Percentiles rank a stretch among this genome's conserved stretches.
These are phyloP conservation scores for Ophiostoma ips DNA, from an alignment of 2,329 filamentous ascomycete species.

Conservation along the genomic window DNA sequence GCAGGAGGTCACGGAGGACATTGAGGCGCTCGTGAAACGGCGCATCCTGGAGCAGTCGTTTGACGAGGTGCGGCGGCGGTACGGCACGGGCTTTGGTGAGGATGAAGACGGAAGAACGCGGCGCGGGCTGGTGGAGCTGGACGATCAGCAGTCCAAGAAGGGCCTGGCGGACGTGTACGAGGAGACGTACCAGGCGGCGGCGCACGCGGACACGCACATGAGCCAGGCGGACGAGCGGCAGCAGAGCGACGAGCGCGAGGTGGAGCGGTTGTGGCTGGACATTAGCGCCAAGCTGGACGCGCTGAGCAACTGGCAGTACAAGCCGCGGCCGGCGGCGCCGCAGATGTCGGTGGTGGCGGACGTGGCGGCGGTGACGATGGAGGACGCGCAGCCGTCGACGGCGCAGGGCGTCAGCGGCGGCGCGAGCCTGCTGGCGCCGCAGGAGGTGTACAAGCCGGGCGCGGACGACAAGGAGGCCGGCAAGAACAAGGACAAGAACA, in stretches of 20 bases:
- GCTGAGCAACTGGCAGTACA: conserved; percentile 89
- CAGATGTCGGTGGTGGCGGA: conserved; percentile 77
- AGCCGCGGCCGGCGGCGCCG: conserved; percentile 72
- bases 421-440: conserved; percentile 71
- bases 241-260: conserved; percentile 68
- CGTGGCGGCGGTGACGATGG: conserved; percentile 83
- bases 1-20: conserved; percentile 74
- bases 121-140: conserved; percentile 64
- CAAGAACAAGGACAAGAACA: conserved; percentile 5
- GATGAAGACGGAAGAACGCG: conserved; percentile 34
- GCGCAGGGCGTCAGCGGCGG: conserved; percentile 57
- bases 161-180: conserved; percentile 89
- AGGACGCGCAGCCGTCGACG: conserved; percentile 81
- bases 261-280: conserved; percentile 70
- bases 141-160: conserved; percentile 77
- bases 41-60: conserved; percentile 84
- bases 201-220: conserved; percentile 65
- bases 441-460: conserved; percentile 82
- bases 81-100: conserved; percentile 46
- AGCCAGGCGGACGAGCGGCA: conserved; percentile 73
- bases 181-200: conserved; percentile 69
- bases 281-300: conserved; percentile 71
- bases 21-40: conserved; percentile 87
- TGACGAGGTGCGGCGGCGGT: conserved; percentile 73
- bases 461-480: conserved; percentile 51